Conservation (phyloP, 192 early-diverging fungal species). For the Coemansia sp. region DNA sequence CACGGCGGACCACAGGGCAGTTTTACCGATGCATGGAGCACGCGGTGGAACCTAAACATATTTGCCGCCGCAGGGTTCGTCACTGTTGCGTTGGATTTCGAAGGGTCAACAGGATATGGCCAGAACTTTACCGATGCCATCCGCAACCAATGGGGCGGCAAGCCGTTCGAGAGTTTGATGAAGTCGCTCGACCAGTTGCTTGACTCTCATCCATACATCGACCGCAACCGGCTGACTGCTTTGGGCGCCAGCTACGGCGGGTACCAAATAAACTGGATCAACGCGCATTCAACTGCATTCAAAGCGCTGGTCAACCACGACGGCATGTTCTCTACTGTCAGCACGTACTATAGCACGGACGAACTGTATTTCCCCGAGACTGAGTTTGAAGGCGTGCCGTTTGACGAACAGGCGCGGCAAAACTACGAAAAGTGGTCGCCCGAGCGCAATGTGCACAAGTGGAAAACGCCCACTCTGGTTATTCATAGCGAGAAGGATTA, state of each 20-base stretch:
- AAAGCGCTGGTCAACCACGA: conserved; percentile 70
- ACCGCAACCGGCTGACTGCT: conserved; percentile 58
- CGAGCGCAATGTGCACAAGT: conserved; percentile 61
- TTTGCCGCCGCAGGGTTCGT: conserved; percentile 73
- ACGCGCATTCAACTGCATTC: conserved; percentile 73
- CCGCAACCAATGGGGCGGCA: conserved; percentile 73
- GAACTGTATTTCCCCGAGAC: conserved; percentile 79
- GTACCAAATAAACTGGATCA: conserved; percentile 85
- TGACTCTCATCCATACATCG: conserved; percentile 55
- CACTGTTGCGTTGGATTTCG: conserved; percentile 71
- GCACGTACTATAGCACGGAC: conserved; percentile 70
- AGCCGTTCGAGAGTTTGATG: conserved; percentile 74
- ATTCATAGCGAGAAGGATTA: conserved; percentile 74
- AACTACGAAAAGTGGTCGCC: conserved; percentile 71
- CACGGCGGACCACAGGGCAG: conserved; percentile 81
- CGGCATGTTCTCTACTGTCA: conserved; percentile 66
- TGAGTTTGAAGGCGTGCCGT: conserved; percentile 72
- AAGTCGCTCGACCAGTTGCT: conserved; percentile 63
- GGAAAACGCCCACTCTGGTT: conserved; percentile 77
- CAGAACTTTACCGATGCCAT: conserved; percentile 77
- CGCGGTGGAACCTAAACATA: conserved; percentile 76
- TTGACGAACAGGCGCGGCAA: conserved; percentile 44
- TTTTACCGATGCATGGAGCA: conserved; percentile 54
- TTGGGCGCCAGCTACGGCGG: conserved; percentile 80
- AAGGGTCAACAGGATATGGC: conserved; percentile 83